Base-by-base conservation (phyloP, 2,329 filamentous ascomycete species). In the Beauveria asiatica region DNA sequence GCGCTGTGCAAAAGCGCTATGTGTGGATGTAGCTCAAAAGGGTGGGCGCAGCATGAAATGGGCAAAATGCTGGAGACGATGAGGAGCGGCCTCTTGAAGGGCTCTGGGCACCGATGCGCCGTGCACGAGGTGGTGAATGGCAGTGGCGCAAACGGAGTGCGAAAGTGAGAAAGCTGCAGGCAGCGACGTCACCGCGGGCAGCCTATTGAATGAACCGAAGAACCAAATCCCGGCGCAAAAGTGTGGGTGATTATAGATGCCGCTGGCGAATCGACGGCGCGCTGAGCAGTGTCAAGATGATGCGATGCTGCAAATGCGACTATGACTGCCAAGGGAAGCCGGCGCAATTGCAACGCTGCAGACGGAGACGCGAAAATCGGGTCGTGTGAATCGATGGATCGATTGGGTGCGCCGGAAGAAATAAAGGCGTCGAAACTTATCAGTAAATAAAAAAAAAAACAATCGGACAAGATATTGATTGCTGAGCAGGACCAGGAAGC, bases 31-130 rank as follows among this genome's bases (percentile, higher is more conserved):
- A 66, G 64, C 64, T 70, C 62, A 72, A 65, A 63, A 60, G 63
- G 64, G 64, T 65, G 62, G 67, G 65, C 65, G 72, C 71, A 69
- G 74, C 75, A 76, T 75, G 64, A 73, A 76, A 65, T 63, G 64
- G 60, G 30, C 41, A 16, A 19, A 23, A 25, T 16, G 37, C 16
- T 19, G 56, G 7, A 25, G n/a, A 17, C 19, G 23, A 59, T 52
- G 45, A 27, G 42, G 21, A 1, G 44, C 33, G 21, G 39, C 37
- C 37, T 51, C 17, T 39, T 10, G 55, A 58, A 19, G 11, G 27
- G 30, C 13, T 49, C 9, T 48, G 16, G 30, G 48, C 45, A 33
- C 46, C 39, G 25, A 33, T 33, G 57, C 49, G 49, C 49, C 17
- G 49, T 53, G 49, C 57, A 59, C 57, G 30, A 13, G 41, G 19